A percentile compares a stretch with the other conserved stretches of the same genome.
Conservation (phyloP, 441 rosid species). For the Kokia cookei region DNA sequence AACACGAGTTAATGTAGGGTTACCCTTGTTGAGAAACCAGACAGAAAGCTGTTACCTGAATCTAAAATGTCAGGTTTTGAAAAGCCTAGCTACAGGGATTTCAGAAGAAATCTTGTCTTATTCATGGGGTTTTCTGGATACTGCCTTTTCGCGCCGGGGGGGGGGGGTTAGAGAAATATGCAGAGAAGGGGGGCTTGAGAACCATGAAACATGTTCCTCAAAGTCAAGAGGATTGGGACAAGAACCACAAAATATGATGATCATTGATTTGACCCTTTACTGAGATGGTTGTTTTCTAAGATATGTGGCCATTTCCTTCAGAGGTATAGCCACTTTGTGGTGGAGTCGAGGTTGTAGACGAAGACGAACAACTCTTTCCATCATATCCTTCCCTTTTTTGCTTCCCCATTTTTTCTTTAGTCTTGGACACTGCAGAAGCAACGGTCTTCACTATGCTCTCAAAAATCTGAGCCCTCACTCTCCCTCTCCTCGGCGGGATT, state of each 20-base stretch:
- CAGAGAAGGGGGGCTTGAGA: not conserved
- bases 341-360: slow-evolving; percentile 26
- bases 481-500: slow-evolving; percentile 41
- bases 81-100: not conserved
- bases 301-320: slow-evolving; percentile 18
- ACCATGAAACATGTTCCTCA: not conserved
- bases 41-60: slow-evolving; percentile 16
- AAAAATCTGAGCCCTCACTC: slow-evolving; percentile 37
- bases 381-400: slow-evolving; percentile 7
- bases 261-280: not conserved
- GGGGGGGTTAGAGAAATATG: too few species aligned
- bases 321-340: slow-evolving; percentile 28
- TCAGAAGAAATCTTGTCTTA: not conserved
- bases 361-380: slow-evolving; percentile 10
- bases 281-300: not conserved
- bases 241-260: not conserved
- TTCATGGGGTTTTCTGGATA: not conserved
- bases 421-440: slow-evolving; percentile 10
- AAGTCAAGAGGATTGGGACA: not conserved
- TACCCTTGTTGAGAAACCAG: not conserved
- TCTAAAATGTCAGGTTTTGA: slow-evolving; percentile 10
- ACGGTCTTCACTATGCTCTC: slow-evolving; percentile 17
- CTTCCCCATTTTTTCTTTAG: slow-evolving; percentile 9
- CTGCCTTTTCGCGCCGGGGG: too few species aligned
- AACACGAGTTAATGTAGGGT: slow-evolving; percentile 1